Base-by-base conservation (phyloP, 306 rosid species). In the Sicyos baderoa region DNA sequence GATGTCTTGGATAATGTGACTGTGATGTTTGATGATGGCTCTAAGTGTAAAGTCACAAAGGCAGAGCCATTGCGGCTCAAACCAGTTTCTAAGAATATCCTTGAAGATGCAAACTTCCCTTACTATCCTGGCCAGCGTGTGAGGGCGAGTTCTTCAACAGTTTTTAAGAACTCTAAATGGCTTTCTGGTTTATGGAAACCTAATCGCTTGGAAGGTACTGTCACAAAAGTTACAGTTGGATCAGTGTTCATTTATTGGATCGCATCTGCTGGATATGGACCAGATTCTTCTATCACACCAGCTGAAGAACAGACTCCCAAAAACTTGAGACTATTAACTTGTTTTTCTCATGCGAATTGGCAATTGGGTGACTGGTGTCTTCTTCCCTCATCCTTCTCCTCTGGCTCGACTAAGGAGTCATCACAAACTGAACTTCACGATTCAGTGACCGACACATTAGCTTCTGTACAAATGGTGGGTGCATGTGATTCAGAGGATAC, bases 301-400 rank as follows among this genome's bases (percentile, higher is more conserved):
- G 91, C 95, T 9, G 96, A 90, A 83, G 99, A 90, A 82, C 99
- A 94, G 82, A 84, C 75, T 76, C 96, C 99, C 14, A 90, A 84
- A 84, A 85, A 90, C 84, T 84, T 94, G 69, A 94, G 86, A 77
- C 72, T 90, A 75, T 57, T 94, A 80, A 88, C 96, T 75, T 90
- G 96, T 81, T 94, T 90, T 80, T 77, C 93, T 44, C 96, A 90
- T 84, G 90, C 96, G 55, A 90, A 84, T 84, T 94, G 99, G 99
- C 96, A 88, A 82, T 80, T 94, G 86, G 96, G 94, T 47, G 97
- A 94, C 84, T 88, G 99, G 99, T 94, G 99, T 85, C 97, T 94
- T 48, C 78, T 88, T 40, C 88, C 88, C 52, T 69, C 86, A 17
- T 18, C 71, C 11, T 66, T 86, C 74, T 75, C 88, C 21, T 59